A percentile compares a stretch with the other conserved stretches of the same genome.
Evolutionary conservation across 2,329 filamentous ascomycete genomes (phyloP).

Genomic region (Penicillium rolfsii): DNA sequence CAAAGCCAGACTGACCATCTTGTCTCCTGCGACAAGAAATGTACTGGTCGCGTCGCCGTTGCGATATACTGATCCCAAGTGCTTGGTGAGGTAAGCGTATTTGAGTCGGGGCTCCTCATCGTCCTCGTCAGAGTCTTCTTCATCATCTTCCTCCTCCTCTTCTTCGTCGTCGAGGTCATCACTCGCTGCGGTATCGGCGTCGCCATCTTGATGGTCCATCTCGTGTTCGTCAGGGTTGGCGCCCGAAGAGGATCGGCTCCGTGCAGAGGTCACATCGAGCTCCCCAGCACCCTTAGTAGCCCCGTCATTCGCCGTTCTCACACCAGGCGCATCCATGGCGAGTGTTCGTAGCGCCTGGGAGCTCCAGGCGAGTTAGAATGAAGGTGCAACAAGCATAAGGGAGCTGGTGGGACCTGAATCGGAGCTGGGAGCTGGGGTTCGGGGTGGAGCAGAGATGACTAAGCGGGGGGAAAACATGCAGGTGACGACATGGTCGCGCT

Average conservation of each 20-base stretch:
- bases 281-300: conserved; percentile 26
- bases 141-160: conserved; percentile 58
- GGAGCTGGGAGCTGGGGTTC: conserved; percentile 28
- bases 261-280: conserved; percentile 23
- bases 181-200: conserved; percentile 29
- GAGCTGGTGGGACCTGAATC: conserved; percentile 16
- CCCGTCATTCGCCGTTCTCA: conserved; percentile 33
- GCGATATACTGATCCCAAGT: conserved; percentile 79
- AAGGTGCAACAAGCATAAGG: conserved; percentile 27
- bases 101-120: conserved; percentile 95
- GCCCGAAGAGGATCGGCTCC: conserved; percentile 24
- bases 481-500: conserved; percentile 22
- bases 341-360: conserved; percentile 34
- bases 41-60: conserved; percentile 94
- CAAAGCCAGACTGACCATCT: conserved; percentile 69
- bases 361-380: conserved; percentile 23
- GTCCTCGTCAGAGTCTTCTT: conserved; percentile 77
- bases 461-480: conserved; percentile 21
- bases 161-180: conserved; percentile 35
- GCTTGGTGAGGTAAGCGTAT: conserved; percentile 82
- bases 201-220: conserved; percentile 23
- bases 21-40: conserved; percentile 89
- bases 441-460: conserved; percentile 26
- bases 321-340: conserved; percentile 46
- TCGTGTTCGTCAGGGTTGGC: conserved; percentile 21